Percentiles rank a stretch among this genome's conserved stretches.
Conservation (phyloP, 2,329 filamentous ascomycete species). For the Alternaria sp. region DNA sequence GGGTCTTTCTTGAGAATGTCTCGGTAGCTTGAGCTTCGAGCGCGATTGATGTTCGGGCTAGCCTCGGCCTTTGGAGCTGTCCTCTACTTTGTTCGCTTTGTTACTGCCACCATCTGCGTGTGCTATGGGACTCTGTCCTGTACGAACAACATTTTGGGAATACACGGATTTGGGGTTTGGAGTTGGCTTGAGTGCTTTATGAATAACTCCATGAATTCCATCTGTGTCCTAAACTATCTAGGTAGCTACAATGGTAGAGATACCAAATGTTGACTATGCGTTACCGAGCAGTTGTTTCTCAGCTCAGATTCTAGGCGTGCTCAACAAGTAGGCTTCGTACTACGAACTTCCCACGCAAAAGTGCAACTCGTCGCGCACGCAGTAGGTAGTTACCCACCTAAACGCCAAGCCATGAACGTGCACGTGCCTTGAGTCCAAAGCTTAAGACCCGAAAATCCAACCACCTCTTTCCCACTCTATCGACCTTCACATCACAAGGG, state of each 20-base stretch:
- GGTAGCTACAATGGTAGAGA: neutral
- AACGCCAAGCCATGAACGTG: conserved; percentile 22
- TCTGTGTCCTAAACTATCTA: too few relatives aligned
- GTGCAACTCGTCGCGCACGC: neutral
- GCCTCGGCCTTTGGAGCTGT: conserved; percentile 11
- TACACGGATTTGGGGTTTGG: too few relatives aligned
- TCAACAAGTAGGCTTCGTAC: too few relatives aligned
- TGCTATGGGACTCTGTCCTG: too few relatives aligned
- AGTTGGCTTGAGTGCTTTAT: too few relatives aligned
- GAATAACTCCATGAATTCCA: too few relatives aligned
- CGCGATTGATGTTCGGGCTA: conserved; percentile 28
- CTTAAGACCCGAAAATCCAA: conserved; percentile 14
- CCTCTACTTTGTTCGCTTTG: neutral
- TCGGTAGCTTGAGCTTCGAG: conserved; percentile 19
- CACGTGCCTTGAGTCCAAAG: conserved; percentile 24
- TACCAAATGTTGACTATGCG: neutral
- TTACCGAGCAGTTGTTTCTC: neutral
- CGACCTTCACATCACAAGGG: conserved; percentile 16
- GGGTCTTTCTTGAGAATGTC: conserved; percentile 7
- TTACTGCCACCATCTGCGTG: too few relatives aligned
- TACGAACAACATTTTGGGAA: too few relatives aligned
- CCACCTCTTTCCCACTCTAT: conserved; percentile 5
- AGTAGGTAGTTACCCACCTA: neutral
- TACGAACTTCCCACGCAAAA: neutral
- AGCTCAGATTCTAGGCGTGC: neutral